A percentile compares a stretch with the other conserved stretches of the same genome.
These are phyloP conservation scores for Blumeriella jaapii DNA, from an alignment of 2,329 filamentous ascomycete species.

Conservation along the genomic window DNA sequence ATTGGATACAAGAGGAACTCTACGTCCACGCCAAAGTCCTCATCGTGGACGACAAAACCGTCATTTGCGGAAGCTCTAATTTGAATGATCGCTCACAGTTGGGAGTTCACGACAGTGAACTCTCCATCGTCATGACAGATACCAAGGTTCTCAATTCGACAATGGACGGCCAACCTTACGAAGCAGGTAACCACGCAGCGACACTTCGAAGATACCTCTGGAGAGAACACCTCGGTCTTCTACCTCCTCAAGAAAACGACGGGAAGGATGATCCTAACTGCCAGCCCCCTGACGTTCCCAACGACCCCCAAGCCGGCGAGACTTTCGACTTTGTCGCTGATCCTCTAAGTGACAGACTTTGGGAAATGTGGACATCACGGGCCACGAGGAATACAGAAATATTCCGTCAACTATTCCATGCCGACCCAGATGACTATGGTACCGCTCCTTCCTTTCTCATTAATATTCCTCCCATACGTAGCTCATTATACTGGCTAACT, in stretches of 20 bases:
- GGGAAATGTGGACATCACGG: slow-evolving; percentile 55
- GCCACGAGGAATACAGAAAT: slow-evolving; percentile 62
- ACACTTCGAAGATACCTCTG: slow-evolving; percentile 74
- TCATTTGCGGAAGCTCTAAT: slow-evolving; percentile 79
- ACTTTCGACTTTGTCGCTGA: slow-evolving; percentile 57
- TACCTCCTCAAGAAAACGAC: slow-evolving; percentile 62
- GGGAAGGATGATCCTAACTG: slow-evolving; percentile 59
- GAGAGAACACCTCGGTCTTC: slow-evolving; percentile 79
- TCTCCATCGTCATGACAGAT: slow-evolving; percentile 85
- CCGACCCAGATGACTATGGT: slow-evolving; percentile 81
- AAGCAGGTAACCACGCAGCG: slow-evolving; percentile 70
- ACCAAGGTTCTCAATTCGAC: slow-evolving; percentile 54
- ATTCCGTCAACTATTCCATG: slow-evolving; percentile 73
- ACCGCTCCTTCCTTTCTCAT: slow-evolving; percentile 23
- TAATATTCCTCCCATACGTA: too few species aligned
- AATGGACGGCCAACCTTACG: slow-evolving; percentile 70
- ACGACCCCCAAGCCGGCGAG: slow-evolving; percentile 53
- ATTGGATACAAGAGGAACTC: slow-evolving; percentile 91
- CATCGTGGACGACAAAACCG: slow-evolving; percentile 77
- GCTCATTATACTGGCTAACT: slow-evolving; percentile 1
- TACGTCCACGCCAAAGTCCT: slow-evolving; percentile 91
- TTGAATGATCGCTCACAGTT: slow-evolving; percentile 85
- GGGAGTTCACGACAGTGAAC: slow-evolving; percentile 81
- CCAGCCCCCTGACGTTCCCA: slow-evolving; percentile 58
- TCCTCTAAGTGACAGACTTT: slow-evolving; percentile 55